Evolutionary conservation across 106 monocot genomes (phyloP).

Genomic region (Platanthera zijinensis): DNA sequence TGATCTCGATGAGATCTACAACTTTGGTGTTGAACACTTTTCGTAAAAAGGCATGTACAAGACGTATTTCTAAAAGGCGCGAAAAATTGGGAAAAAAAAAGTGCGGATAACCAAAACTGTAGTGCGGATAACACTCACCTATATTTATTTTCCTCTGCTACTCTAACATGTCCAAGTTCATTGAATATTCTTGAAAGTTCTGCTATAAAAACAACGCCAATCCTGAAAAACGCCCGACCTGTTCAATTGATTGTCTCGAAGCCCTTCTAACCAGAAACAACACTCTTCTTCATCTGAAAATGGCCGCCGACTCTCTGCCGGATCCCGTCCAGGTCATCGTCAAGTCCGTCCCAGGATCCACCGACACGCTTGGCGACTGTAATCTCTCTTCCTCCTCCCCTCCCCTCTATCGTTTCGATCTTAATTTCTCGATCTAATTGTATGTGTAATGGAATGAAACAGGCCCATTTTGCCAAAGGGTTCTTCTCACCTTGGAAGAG

Average conservation of each 20-base stretch:
- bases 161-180: background rate
- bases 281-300: background rate
- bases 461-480: conserved; percentile 83
- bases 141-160: no score
- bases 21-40: no score
- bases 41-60: no score
- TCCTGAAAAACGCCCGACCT: no score
- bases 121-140: no score
- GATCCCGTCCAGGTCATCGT: conserved; percentile 41
- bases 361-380: conserved; percentile 50
- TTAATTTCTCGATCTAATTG: background rate
- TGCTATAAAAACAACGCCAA: background rate
- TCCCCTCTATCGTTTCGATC: background rate
- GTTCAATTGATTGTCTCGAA: background rate
- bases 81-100: no score
- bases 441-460: background rate
- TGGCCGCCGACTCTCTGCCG: conserved; percentile 10
- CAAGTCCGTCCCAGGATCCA: conserved; percentile 34
- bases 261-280: background rate
- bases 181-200: background rate
- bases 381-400: background rate
- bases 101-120: no score
- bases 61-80: no score
- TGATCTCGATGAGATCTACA: no score
- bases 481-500: conserved; percentile 86